phyloP scores from a whole-genome alignment of 2,329 filamentous ascomycete species.

The Penicillium decumbens region DNA sequence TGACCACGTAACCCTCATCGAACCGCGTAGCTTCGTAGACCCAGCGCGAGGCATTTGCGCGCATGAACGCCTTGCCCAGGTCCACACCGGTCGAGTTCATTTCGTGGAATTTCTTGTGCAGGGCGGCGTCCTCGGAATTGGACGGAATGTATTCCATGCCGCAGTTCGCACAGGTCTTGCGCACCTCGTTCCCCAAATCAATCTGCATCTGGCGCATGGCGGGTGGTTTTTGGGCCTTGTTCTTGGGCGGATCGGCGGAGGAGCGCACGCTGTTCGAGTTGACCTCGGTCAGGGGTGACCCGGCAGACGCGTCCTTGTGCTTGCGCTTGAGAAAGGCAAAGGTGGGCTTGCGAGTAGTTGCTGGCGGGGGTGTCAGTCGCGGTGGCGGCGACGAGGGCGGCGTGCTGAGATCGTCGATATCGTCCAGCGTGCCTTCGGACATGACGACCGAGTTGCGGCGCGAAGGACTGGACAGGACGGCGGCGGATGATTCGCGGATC shows the following conservation, averaged over 20 bases:
- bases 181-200: conserved; percentile 53
- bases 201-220: conserved; percentile 57
- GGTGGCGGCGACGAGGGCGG: conserved; percentile 52
- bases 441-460: conserved; percentile 45
- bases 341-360: conserved; percentile 46
- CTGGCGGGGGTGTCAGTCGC: conserved; percentile 40
- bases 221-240: conserved; percentile 31
- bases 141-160: conserved; percentile 65
- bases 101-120: conserved; percentile 62
- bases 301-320: conserved; percentile 30
- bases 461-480: conserved; percentile 44
- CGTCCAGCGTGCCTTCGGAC: conserved; percentile 42
- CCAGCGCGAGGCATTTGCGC: conserved; percentile 49
- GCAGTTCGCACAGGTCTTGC: conserved; percentile 56
- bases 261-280: conserved; percentile 43
- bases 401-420: conserved; percentile 42
- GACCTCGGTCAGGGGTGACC: conserved; percentile 43
- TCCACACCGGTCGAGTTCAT: conserved; percentile 59
- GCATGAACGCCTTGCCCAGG: conserved; percentile 55
- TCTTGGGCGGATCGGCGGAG: conserved; percentile 37
- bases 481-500: conserved; percentile 46
- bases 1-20: conserved; percentile 51
- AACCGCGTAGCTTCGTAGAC: conserved; percentile 50
- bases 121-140: conserved; percentile 55
- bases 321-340: conserved; percentile 50